phyloP scores from a whole-genome alignment of 2,329 filamentous ascomycete genomes.

The Trichoderma sp. region DNA sequence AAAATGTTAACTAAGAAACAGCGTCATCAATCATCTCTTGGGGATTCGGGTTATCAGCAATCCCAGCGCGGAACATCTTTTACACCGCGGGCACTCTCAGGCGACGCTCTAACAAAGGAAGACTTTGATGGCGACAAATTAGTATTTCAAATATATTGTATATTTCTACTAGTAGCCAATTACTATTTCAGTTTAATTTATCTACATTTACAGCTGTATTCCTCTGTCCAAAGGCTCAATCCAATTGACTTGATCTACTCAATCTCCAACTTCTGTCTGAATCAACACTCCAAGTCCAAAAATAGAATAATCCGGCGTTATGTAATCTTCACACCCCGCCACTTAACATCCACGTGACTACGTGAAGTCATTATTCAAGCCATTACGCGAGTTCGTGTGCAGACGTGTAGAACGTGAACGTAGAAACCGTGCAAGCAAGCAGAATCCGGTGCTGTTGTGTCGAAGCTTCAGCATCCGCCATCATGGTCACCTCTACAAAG shows the following conservation, averaged over 20 bases:
- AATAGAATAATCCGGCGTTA: not conserved
- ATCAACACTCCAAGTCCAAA: not conserved
- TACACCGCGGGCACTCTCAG: not conserved
- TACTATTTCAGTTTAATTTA: not conserved
- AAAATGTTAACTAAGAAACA: not conserved
- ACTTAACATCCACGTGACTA: not conserved
- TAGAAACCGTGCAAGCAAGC: not conserved
- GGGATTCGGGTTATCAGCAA: not conserved
- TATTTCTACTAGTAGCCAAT: not conserved
- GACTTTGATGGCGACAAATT: not conserved
- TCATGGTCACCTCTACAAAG: conserved; percentile 38
- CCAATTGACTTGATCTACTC: not conserved
- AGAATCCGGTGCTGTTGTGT: not conserved
- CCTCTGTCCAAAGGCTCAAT: not conserved
- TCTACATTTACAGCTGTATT: not conserved
- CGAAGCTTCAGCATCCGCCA: conserved; percentile 8
- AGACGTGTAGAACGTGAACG: not conserved
- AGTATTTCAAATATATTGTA: not conserved
- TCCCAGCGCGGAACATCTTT: not conserved
- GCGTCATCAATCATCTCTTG: not conserved
- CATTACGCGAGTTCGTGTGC: not conserved
- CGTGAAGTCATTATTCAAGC: not conserved
- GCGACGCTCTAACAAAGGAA: not conserved
- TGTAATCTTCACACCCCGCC: not conserved
- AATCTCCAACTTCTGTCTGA: not conserved